These are phyloP conservation scores for Halophytophthora polymorphica DNA, from an alignment of 352 stramenopile species.

Conservation along the genomic window DNA sequence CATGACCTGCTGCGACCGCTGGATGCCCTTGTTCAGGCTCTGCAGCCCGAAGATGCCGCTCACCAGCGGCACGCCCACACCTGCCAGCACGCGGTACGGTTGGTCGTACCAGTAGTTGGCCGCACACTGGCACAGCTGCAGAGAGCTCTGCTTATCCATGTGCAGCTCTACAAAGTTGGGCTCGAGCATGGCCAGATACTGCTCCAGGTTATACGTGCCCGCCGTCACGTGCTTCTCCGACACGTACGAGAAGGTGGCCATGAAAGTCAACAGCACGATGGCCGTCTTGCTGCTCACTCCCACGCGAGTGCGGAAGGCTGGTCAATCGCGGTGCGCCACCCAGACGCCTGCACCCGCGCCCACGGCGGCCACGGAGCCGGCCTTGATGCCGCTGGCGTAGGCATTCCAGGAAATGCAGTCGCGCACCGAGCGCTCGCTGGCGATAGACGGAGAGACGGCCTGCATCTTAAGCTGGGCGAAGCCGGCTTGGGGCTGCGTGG, in stretches of 20 bases:
- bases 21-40: constrained; percentile 49
- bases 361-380: constrained; percentile 26
- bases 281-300: constrained; percentile 62
- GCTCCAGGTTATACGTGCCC: constrained; percentile 56
- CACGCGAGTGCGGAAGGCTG: constrained; percentile 52
- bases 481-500: neutral
- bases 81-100: constrained; percentile 48
- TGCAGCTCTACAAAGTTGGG: constrained; percentile 27
- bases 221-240: constrained; percentile 45
- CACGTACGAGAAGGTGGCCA: constrained; percentile 51
- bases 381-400: constrained; percentile 35
- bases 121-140: constrained; percentile 42
- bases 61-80: constrained; percentile 51
- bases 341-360: constrained; percentile 27
- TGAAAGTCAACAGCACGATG: constrained; percentile 42
- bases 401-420: constrained; percentile 37
- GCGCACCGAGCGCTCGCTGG: constrained; percentile 6
- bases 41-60: constrained; percentile 56
- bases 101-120: constrained; percentile 71
- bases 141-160: constrained; percentile 18
- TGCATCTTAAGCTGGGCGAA: constrained; percentile 5
- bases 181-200: constrained; percentile 52
- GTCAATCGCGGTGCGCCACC: constrained; percentile 46
- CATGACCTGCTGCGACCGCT: constrained; percentile 72
- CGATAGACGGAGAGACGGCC: neutral